Conservation (phyloP, 306 rosid genomes). For the Castanea crenata region DNA sequence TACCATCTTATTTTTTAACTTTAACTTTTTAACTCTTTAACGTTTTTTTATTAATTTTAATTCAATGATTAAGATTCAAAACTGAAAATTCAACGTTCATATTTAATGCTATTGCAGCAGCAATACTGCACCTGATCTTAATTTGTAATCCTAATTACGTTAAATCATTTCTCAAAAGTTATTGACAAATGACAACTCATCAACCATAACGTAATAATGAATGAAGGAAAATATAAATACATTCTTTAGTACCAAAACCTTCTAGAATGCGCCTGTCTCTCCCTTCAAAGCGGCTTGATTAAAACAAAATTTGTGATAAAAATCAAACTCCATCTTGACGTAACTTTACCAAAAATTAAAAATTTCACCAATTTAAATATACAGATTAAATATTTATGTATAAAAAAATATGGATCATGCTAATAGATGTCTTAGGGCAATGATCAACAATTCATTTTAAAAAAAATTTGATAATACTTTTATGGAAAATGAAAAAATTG, state of each 20-base stretch:
- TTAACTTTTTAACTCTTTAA: too few relatives aligned
- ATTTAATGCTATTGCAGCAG: too few relatives aligned
- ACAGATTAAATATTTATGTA: neutral
- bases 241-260: neutral
- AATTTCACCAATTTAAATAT: too few relatives aligned
- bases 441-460: rapidly evolving
- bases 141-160: too few relatives aligned
- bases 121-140: too few relatives aligned
- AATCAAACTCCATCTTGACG: neutral
- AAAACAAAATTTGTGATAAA: neutral
- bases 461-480: rapidly evolving
- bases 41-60: too few relatives aligned
- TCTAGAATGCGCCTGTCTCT: neutral
- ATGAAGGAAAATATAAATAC: neutral
- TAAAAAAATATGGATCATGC: too few relatives aligned
- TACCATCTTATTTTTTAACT: too few relatives aligned
- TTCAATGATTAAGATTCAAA: too few relatives aligned
- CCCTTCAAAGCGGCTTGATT: neutral
- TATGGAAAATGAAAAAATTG: rapidly evolving
- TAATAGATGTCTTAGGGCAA: rapidly evolving
- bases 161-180: too few relatives aligned
- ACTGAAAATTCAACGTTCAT: too few relatives aligned
- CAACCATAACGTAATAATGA: neutral
- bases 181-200: too few relatives aligned
- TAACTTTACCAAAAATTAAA: neutral